phyloP scores from a whole-genome alignment of 495 filamentous ascomycete genomes.

The Daldinia caldariorum region DNA sequence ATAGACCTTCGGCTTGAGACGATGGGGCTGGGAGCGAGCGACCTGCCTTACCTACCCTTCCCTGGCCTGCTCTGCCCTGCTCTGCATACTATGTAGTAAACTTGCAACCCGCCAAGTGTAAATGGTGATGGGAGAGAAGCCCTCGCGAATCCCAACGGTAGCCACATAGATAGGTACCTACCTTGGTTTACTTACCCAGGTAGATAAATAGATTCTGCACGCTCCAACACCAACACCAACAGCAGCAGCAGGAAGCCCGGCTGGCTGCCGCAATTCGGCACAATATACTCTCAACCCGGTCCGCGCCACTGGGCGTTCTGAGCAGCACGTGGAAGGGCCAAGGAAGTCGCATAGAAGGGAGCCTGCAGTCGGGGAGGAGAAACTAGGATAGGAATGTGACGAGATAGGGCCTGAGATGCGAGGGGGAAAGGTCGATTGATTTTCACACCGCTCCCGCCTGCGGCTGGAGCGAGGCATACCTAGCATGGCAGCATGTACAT shows the following conservation, averaged over 20 bases:
- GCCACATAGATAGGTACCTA: background rate
- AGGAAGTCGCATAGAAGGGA: slow-evolving; percentile 20
- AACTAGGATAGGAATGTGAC: slow-evolving; percentile 33
- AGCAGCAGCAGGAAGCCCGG: background rate
- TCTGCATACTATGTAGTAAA: too few relatives aligned
- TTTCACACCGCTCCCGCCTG: slow-evolving; percentile 35
- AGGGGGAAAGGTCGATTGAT: slow-evolving; percentile 35
- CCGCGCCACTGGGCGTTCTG: slow-evolving; percentile 40
- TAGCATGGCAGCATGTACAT: too few relatives aligned
- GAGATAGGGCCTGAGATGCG: slow-evolving; percentile 33
- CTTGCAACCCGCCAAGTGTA: background rate
- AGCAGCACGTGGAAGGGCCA: slow-evolving; percentile 24
- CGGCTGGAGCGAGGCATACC: slow-evolving; percentile 11
- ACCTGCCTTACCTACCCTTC: background rate
- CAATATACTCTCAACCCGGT: slow-evolving; percentile 26
- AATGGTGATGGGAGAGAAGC: background rate
- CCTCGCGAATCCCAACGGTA: background rate
- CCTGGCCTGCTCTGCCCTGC: background rate
- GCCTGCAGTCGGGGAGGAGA: slow-evolving; percentile 34
- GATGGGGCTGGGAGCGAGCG: background rate
- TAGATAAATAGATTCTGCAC: background rate
- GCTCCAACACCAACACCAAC: background rate
- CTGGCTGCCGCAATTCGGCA: slow-evolving; percentile 33
- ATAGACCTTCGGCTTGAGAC: background rate
- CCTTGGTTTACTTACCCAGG: background rate